Percentiles rank a stretch among this genome's conserved stretches.
Evolutionary conservation across 2,329 filamentous ascomycete species (phyloP).

Genomic region (Talaromyces sp.): DNA sequence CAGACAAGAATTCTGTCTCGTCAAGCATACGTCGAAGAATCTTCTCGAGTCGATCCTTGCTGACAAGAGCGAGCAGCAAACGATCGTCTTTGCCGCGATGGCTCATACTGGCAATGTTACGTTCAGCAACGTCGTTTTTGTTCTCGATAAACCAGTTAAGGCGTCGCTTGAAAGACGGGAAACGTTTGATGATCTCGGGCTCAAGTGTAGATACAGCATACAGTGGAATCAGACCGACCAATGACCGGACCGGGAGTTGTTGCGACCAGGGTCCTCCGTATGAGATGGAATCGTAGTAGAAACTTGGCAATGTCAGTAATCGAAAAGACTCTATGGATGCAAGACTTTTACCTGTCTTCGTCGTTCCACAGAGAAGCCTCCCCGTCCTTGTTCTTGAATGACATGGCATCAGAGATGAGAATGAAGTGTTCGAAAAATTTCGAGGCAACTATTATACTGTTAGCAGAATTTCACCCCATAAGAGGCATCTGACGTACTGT

Average conservation of each 20-base stretch:
- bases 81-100: conserved; percentile 86
- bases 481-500: conserved; percentile 44
- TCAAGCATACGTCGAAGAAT: conserved; percentile 90
- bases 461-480: conserved; percentile 11
- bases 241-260: conserved; percentile 83
- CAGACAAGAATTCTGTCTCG: conserved; percentile 85
- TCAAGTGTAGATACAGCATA: conserved; percentile 90
- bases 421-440: conserved; percentile 99
- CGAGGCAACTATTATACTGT: conserved; percentile 64
- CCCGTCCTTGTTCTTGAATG: conserved; percentile 64
- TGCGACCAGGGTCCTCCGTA: conserved; percentile 92
- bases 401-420: conserved; percentile 96
- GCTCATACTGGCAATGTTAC: conserved; percentile 90
- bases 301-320: conserved; percentile 44
- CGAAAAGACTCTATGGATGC: background rate
- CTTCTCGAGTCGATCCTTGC: conserved; percentile 82
- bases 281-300: conserved; percentile 97
- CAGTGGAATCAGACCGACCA: conserved; percentile 88
- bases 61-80: conserved; percentile 82
- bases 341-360: conserved; percentile 58
- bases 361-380: conserved; percentile 94
- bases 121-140: conserved; percentile 76
- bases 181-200: conserved; percentile 84
- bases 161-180: conserved; percentile 88
- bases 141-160: conserved; percentile 93